These are phyloP conservation scores for Smithsoniella earleae DNA, from an alignment of 163 green algal species.

Conservation along the genomic window DNA sequence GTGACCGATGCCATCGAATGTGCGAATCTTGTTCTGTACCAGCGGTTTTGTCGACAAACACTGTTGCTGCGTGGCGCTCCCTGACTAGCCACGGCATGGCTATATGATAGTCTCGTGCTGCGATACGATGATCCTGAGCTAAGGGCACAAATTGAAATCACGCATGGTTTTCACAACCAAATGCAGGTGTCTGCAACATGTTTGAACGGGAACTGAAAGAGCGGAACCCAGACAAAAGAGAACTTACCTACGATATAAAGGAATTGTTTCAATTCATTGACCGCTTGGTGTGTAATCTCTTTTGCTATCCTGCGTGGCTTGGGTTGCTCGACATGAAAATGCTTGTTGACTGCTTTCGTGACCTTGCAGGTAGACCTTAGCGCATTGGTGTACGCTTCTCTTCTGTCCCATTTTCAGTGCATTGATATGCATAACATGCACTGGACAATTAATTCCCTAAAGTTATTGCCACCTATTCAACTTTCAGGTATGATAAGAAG, in stretches of 20 bases:
- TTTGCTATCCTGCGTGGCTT: no score
- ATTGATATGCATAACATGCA: background rate
- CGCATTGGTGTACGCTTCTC: conserved; percentile 6
- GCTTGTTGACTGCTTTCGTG: background rate
- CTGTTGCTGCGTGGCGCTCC: background rate
- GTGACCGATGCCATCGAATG: conserved; percentile 24
- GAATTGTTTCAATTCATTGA: conserved; percentile 23
- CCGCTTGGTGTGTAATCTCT: background rate
- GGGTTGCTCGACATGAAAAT: background rate
- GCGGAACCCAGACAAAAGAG: background rate
- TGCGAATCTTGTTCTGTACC: background rate
- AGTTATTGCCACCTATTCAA: no score
- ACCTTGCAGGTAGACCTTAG: conserved; percentile 18
- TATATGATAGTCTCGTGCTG: background rate
- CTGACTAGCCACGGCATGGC: background rate
- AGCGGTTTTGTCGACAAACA: background rate
- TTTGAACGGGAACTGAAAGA: conserved; percentile 29
- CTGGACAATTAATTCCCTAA: no score
- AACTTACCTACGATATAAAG: conserved; percentile 25
- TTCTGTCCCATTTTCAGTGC: background rate
- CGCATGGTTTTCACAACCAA: background rate
- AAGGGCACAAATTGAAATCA: background rate
- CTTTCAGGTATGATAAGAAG: conserved; percentile 27
- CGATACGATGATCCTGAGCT: background rate
- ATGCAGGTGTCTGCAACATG: conserved; percentile 20